Percentiles rank a stretch among this genome's conserved stretches.
These are phyloP conservation scores for Senna tora DNA, from an alignment of 306 rosid genomes.

Conservation along the genomic window DNA sequence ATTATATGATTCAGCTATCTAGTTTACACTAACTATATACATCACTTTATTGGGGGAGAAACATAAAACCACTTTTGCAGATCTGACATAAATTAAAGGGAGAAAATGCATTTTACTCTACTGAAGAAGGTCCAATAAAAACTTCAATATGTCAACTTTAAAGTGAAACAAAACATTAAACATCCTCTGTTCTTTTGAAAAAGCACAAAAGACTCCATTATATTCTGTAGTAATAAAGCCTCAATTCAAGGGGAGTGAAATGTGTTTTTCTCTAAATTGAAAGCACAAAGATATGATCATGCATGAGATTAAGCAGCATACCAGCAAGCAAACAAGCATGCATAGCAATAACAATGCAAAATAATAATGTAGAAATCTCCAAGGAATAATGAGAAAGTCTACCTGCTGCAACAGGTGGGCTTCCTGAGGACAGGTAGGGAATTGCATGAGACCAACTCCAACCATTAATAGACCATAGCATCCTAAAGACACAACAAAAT, in stretches of 20 bases:
- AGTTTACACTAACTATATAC: not conserved
- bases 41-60: no score
- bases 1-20: not conserved
- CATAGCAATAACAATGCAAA: not conserved
- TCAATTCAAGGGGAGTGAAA: not conserved
- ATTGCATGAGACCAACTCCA: conserved; percentile 82
- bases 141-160: no score
- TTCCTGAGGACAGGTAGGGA: conserved; percentile 87
- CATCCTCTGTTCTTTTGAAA: no score
- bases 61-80: no score
- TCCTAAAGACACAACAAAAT: conserved; percentile 79
- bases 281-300: conserved; percentile 8
- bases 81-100: no score
- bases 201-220: no score
- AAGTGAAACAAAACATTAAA: no score
- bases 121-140: no score
- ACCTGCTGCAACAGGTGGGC: conserved; percentile 77
- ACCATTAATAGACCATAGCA: conserved; percentile 92
- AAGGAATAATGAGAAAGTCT: conserved; percentile 13
- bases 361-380: conserved; percentile 7
- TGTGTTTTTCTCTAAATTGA: not conserved
- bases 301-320: conserved; percentile 7
- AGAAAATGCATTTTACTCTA: no score
- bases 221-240: not conserved
- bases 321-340: not conserved